Percentiles rank a stretch among this genome's conserved stretches.
Evolutionary conservation across 2,329 filamentous ascomycete species (phyloP).

Genomic region (Aspergillus vadensis): DNA sequence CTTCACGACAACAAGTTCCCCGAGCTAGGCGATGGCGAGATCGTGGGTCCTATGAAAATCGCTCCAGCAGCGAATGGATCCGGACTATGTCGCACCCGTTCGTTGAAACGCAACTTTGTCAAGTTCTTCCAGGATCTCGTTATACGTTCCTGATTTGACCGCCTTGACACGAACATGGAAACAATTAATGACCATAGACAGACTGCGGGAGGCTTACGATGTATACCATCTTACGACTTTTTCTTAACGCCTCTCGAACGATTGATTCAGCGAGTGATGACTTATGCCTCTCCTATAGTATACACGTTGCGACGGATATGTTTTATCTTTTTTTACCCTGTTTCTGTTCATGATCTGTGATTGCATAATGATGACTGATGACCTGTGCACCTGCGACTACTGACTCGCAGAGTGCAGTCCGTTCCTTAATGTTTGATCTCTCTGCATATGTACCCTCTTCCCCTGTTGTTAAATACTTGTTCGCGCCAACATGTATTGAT

Average conservation of each 20-base stretch:
- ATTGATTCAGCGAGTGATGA: slow-evolving; percentile 31
- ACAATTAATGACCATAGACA: slow-evolving; percentile 31
- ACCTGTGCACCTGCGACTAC: slow-evolving; percentile 34
- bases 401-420: slow-evolving; percentile 35
- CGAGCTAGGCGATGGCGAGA: slow-evolving; percentile 83
- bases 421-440: slow-evolving; percentile 30
- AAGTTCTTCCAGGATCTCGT: slow-evolving; percentile 49
- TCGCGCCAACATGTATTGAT: slow-evolving; percentile 17
- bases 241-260: slow-evolving; percentile 21
- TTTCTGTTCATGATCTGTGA: slow-evolving; percentile 19
- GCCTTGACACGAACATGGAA: slow-evolving; percentile 4
- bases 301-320: background rate
- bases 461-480: slow-evolving; percentile 11
- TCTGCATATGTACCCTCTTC: slow-evolving; percentile 18
- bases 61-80: slow-evolving; percentile 45
- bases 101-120: slow-evolving; percentile 47
- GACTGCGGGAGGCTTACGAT: slow-evolving; percentile 25
- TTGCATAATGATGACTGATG: slow-evolving; percentile 33
- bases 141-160: slow-evolving; percentile 28
- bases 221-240: slow-evolving; percentile 25
- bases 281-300: slow-evolving; percentile 31
- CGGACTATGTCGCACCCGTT: slow-evolving; percentile 42
- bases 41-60: slow-evolving; percentile 85
- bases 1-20: slow-evolving; percentile 75
- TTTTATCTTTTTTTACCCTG: slow-evolving; percentile 12